phyloP scores from a whole-genome alignment of 2,329 filamentous ascomycete genomes.

The Pestalotiopsis sp. region DNA sequence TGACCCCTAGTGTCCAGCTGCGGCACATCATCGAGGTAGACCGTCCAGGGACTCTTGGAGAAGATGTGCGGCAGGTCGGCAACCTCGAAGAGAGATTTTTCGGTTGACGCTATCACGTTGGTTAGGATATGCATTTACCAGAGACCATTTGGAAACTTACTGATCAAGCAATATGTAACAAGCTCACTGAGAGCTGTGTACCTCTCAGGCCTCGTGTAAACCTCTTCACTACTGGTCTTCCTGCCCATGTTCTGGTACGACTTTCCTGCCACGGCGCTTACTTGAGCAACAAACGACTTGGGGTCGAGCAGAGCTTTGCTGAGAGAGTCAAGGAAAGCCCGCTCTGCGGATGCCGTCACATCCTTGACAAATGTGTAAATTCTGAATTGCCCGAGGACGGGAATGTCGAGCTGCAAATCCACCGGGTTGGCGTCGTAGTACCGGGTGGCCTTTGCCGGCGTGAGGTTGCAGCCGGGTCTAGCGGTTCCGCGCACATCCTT shows the following conservation, averaged over 20 bases:
- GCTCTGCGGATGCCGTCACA: conserved; percentile 51
- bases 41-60: conserved; percentile 27
- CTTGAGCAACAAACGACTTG: conserved; percentile 59
- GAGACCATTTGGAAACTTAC: conserved; percentile 39
- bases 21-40: conserved; percentile 30
- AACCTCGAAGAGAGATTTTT: conserved; percentile 27
- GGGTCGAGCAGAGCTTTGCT: conserved; percentile 55
- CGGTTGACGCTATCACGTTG: conserved; percentile 24
- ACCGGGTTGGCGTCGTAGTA: conserved; percentile 80
- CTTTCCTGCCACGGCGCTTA: conserved; percentile 59
- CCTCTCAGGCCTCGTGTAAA: conserved; percentile 67
- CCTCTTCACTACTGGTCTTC: conserved; percentile 60
- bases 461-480: conserved; percentile 58
- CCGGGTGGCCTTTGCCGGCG: conserved; percentile 71
- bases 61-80: conserved; percentile 26
- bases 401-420: conserved; percentile 77
- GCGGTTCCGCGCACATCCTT: conserved; percentile 47
- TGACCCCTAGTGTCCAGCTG: conserved; percentile 26
- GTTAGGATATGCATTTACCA: background rate
- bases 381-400: conserved; percentile 76
- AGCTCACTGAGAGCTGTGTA: conserved; percentile 70
- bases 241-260: conserved; percentile 66
- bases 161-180: conserved; percentile 72
- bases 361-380: conserved; percentile 73
- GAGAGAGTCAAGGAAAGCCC: conserved; percentile 59